These are phyloP conservation scores for Colletotrichum sublineola DNA, from an alignment of 2,329 filamentous ascomycete species.

Conservation along the genomic window DNA sequence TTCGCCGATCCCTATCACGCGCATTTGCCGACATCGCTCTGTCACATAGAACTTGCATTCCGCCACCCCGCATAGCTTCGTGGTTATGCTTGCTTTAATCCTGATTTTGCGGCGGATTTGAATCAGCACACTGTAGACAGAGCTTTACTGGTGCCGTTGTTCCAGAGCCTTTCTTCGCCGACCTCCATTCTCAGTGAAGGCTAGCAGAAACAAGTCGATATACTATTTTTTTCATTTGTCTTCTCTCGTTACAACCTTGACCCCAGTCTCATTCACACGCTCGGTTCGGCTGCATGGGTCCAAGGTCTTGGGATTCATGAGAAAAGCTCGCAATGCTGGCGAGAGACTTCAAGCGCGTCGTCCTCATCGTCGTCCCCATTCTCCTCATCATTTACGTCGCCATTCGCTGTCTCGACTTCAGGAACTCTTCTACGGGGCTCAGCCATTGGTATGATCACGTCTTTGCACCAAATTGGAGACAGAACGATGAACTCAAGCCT, in stretches of 20 bases:
- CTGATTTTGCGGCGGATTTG: constrained; percentile 12
- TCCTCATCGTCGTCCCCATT: constrained; percentile 49
- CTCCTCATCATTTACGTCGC: constrained; percentile 50
- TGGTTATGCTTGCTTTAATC: constrained; percentile 9
- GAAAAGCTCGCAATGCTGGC: constrained; percentile 49
- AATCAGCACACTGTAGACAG: constrained; percentile 3
- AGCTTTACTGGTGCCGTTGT: background rate
- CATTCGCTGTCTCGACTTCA: constrained; percentile 30
- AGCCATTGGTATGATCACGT: constrained; percentile 31
- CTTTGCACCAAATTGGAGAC: constrained; percentile 34
- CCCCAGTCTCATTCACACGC: background rate
- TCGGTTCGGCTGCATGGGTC: background rate
- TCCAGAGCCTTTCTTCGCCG: background rate
- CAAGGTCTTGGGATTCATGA: background rate
- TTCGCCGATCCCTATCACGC: constrained; percentile 18
- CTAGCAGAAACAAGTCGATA: background rate
- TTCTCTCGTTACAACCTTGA: constrained; percentile 4
- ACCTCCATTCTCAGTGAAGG: background rate
- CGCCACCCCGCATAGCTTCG: constrained; percentile 20
- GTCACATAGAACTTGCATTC: background rate
- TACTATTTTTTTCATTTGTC: background rate
- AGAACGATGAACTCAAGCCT: constrained; percentile 33
- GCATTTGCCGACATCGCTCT: background rate
- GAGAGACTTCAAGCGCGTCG: constrained; percentile 50
- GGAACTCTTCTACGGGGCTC: background rate